Base-by-base conservation (phyloP, 352 stramenopile genomes). In the Phytophthora sojae region DNA sequence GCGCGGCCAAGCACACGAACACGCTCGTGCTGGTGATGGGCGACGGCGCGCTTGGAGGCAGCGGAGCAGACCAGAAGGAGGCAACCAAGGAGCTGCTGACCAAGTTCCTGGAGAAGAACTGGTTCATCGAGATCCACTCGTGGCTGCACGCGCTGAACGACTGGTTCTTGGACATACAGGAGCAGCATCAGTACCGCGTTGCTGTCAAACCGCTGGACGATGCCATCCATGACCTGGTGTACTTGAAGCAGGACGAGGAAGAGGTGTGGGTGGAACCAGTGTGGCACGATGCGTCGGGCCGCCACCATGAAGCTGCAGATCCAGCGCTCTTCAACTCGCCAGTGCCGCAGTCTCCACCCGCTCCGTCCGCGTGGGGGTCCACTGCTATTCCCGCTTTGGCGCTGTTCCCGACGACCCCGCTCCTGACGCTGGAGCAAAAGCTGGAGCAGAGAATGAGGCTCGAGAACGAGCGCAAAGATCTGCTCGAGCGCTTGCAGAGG, bases 21-120 rank as follows among this genome's bases (percentile, higher is more conserved):
- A 82, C 75, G 4, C 69, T 85, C 6, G 75, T 82, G 66, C 59
- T 82, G 2, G 77, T 85, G 14, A 85, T 77, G 23, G 75, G 75
- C 17, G 77, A 81, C 47, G 71, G 75, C 25, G 79, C 75, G 19
- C 57, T 76, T 15, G 69, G 72, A 17, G 55, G 67, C 6, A 82
- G 79, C n/a, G 68, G 68, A 37, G 25, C 54, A 0, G 63, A 75
- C 17, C 68, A 75, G 57, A 70, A 73, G n/a, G 71, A 71, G 32
- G 71, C 65, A 6, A 81, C 79, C n/a, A 71, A 63, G 14, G 65
- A 76, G 4, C 59, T 85, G 14, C 44, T 82, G 58, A 56, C 59
- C 23, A 60, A 59, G 54, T 85, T 81, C n/a, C 30, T 85, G 2
- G 61, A 71, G 3, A 71, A 81, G 30, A 68, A 68, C 23, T 85